phyloP scores from a whole-genome alignment of 306 rosid genomes.

The Acacia acuminata region DNA sequence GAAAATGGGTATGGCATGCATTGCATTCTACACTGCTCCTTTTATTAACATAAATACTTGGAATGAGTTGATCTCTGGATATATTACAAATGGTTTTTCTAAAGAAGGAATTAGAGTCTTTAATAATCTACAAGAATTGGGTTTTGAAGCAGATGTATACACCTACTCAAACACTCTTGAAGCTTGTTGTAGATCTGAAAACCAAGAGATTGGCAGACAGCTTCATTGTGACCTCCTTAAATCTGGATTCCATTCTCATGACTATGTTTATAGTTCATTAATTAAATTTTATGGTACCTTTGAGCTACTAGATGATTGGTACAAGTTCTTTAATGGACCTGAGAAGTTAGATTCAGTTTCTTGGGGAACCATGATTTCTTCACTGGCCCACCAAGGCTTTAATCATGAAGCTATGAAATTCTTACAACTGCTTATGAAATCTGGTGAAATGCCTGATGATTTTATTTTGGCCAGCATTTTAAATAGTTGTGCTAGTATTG shows the following conservation, averaged over 20 bases:
- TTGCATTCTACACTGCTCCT: constrained; percentile 35
- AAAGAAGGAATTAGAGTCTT: constrained; percentile 41
- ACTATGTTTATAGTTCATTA: constrained; percentile 47
- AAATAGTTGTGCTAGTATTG: constrained; percentile 46
- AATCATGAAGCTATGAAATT: constrained; percentile 39
- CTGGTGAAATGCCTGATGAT: constrained; percentile 52
- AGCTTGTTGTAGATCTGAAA: constrained; percentile 37
- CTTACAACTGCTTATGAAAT: constrained; percentile 39
- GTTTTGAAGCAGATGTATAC: constrained; percentile 44
- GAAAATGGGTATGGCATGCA: constrained; percentile 43
- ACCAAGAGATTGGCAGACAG: constrained; percentile 39
- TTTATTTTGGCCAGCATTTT: constrained; percentile 54
- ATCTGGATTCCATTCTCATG: constrained; percentile 45
- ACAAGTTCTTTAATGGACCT: constrained; percentile 36
- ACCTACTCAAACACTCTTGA: constrained; percentile 51
- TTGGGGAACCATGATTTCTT: constrained; percentile 55
- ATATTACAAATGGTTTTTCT: constrained; percentile 31
- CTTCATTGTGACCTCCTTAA: constrained; percentile 49
- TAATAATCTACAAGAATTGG: constrained; percentile 37
- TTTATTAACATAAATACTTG: constrained; percentile 36
- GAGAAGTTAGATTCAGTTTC: constrained; percentile 46
- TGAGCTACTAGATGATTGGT: constrained; percentile 50
- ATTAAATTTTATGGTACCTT: constrained; percentile 44
- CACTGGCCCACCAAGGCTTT: constrained; percentile 47
- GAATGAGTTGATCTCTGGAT: constrained; percentile 58